Percentiles rank a stretch among this genome's conserved stretches.
phyloP scores from a whole-genome alignment of 495 filamentous ascomycete genomes.

The Penicillium pulvis region DNA sequence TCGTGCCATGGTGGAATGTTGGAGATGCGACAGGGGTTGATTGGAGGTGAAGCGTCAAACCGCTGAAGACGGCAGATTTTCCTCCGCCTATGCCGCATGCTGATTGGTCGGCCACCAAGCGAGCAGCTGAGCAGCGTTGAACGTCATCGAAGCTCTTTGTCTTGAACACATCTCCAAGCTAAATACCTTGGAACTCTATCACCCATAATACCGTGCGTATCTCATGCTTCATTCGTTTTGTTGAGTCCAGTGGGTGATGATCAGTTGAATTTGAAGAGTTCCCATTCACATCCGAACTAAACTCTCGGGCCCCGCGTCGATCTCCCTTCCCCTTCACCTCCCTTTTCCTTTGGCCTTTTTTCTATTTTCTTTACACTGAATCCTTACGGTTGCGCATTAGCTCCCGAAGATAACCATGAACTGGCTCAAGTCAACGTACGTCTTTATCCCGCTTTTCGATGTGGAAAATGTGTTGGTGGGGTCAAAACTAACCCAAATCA shows the following conservation, averaged over 20 bases:
- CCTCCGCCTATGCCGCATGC: conserved; percentile 10
- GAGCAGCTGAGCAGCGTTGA: conserved; percentile 22
- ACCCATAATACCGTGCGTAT: not conserved
- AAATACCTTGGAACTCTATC: not conserved
- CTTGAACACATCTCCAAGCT: not conserved
- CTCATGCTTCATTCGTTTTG: not conserved
- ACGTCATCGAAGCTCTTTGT: conserved; percentile 25
- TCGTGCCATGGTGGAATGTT: conserved; percentile 70
- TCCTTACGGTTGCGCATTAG: conserved; percentile 4
- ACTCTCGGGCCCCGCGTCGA: conserved; percentile 37
- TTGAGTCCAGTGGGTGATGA: not conserved
- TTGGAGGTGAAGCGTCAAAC: conserved; percentile 8
- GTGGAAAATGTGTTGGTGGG: conserved; percentile 4
- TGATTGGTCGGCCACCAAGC: conserved; percentile 30
- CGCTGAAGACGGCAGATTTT: conserved; percentile 31
- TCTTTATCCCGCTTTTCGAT: conserved; percentile 10
- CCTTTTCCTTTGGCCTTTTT: conserved; percentile 20
- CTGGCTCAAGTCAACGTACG: conserved; percentile 75
- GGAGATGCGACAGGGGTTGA: conserved; percentile 1
- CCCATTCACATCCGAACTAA: conserved; percentile 32
- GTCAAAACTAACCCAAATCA: conserved; percentile 26
- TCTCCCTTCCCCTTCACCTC: conserved; percentile 27
- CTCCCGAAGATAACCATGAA: conserved; percentile 50
- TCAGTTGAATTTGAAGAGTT: conserved; percentile 5
- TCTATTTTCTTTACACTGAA: conserved; percentile 8